A percentile compares a stretch with the other conserved stretches of the same genome.
Conservation (phyloP, 2,329 filamentous ascomycete genomes). For the Arthroderma sp. region DNA sequence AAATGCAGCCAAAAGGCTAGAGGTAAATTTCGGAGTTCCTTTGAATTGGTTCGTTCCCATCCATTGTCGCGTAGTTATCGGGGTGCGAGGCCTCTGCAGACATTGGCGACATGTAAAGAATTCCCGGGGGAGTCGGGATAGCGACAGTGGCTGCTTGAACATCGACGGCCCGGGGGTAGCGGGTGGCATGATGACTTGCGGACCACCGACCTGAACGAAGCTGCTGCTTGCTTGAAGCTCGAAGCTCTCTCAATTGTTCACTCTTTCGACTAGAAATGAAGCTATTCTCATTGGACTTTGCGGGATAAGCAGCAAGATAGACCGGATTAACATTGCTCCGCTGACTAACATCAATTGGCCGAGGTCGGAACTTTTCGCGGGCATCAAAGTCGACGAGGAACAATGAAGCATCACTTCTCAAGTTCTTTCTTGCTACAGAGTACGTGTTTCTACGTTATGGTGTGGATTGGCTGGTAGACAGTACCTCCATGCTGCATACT, state of each 20-base stretch:
- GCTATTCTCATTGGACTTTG: neutral
- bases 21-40: slow-evolving; percentile 19
- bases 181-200: neutral
- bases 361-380: neutral
- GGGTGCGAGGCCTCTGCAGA: slow-evolving; percentile 19
- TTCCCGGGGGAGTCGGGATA: slow-evolving; percentile 25
- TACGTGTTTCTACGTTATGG: no score
- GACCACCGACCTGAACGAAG: neutral
- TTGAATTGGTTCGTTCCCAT: slow-evolving; percentile 22
- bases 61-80: slow-evolving; percentile 19
- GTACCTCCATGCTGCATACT: no score
- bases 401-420: no score
- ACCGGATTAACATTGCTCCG: neutral
- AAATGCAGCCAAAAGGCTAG: slow-evolving; percentile 19
- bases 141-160: slow-evolving; percentile 20
- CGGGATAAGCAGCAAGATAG: neutral
- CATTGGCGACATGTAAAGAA: slow-evolving; percentile 35
- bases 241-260: neutral
- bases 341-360: neutral
- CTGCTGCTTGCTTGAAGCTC: neutral
- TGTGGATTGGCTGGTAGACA: no score
- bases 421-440: no score
- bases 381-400: neutral
- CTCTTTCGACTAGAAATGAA: neutral
- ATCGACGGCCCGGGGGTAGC: slow-evolving; percentile 12